Conservation (phyloP, 106 monocot species). For the Phalaenopsis equestris region DNA sequence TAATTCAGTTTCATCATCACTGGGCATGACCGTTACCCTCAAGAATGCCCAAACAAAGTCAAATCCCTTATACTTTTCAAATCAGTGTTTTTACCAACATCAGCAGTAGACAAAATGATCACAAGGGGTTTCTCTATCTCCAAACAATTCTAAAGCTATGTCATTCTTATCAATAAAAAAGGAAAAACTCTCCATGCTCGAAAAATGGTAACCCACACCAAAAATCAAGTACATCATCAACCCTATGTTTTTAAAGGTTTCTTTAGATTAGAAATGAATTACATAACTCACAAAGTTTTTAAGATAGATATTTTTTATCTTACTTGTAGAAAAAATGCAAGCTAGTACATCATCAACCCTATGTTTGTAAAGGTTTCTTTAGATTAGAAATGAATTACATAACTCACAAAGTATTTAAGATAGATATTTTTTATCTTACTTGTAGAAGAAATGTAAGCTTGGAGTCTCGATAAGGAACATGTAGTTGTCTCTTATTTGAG, state of each 20-base stretch:
- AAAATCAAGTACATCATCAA: background rate
- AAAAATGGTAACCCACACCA: background rate
- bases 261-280: background rate
- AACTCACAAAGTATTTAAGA: background rate
- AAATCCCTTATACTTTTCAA: background rate
- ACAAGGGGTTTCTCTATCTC: background rate
- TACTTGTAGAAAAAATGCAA: conserved; percentile 98
- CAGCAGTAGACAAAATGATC: background rate
- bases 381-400: background rate
- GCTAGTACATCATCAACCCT: conserved; percentile 6
- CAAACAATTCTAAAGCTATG: background rate
- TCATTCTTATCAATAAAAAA: background rate
- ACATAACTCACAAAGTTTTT: background rate
- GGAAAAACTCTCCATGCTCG: background rate
- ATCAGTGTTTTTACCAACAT: background rate
- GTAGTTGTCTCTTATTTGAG: conserved; percentile 65
- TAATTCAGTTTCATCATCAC: background rate
- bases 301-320: background rate
- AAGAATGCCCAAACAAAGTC: background rate
- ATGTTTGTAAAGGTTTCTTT: background rate
- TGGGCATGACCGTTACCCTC: background rate
- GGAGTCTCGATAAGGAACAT: conserved; percentile 96
- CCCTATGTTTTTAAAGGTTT: background rate
- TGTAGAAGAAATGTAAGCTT: conserved; percentile 97
- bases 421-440: conserved; percentile 29